Evolutionary conservation across 1,139 yeast species (phyloP).

Genomic region (Hansenula anomala): DNA sequence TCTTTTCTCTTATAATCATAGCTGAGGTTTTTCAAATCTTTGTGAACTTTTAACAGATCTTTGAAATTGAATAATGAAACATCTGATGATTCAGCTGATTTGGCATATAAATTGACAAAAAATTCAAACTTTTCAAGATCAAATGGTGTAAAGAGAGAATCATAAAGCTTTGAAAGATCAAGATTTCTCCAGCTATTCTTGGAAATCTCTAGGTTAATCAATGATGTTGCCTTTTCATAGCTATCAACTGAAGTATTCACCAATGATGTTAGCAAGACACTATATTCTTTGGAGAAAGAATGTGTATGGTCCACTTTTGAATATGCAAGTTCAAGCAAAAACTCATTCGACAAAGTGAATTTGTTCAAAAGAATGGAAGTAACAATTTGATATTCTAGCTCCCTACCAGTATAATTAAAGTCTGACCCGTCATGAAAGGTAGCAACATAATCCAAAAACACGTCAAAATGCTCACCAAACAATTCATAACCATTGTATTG

Average conservation of each 20-base stretch:
- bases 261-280: conserved; percentile 22
- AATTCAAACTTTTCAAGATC: conserved; percentile 25
- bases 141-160: conserved; percentile 15
- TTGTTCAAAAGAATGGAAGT: conserved; percentile 18
- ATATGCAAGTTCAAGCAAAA: conserved; percentile 26
- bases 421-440: conserved; percentile 7
- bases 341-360: conserved; percentile 11
- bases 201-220: conserved; percentile 18
- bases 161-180: conserved; percentile 7
- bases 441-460: conserved; percentile 28
- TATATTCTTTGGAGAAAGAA: conserved; percentile 9
- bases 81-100: conserved; percentile 15
- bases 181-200: conserved; percentile 22
- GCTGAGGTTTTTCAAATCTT: background rate
- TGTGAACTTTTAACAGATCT: conserved; percentile 3
- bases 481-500: conserved; percentile 37
- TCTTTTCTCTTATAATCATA: conserved; percentile 17
- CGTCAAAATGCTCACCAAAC: conserved; percentile 31
- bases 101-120: conserved; percentile 22
- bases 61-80: conserved; percentile 9
- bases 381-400: conserved; percentile 17
- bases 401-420: conserved; percentile 2
- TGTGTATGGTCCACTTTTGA: conserved; percentile 11
- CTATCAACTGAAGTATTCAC: conserved; percentile 19
- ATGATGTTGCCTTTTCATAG: conserved; percentile 15